Evolutionary conservation across 2,329 filamentous ascomycete species (phyloP), one percentile per base, ranked within the genome.

Genomic region (Monilinia fructigena): DNA sequence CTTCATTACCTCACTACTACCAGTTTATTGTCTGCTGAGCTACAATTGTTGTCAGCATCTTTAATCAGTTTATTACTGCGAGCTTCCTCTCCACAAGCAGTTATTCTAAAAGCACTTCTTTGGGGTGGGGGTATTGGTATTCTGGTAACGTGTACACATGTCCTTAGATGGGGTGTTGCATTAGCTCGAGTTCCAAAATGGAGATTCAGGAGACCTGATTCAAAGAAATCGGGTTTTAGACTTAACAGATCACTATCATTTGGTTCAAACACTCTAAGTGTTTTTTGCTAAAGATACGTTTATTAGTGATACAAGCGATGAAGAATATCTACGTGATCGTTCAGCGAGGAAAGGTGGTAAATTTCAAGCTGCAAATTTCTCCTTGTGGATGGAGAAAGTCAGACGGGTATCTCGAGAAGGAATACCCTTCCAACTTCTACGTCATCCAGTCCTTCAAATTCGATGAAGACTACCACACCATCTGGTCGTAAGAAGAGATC

Each of bases 141-240:
- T 20, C 86, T 97, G 63, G 79, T 94, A 4, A 80, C 86, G 7
- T 96, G 92, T 75, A 86, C 86, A 40, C 83, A 87, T 40, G 85
- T 95, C 16, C 85, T 98, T 47, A 85, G 84, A 72, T 96, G 92
- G 90, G 93, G 91, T 55, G 89, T 98, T 63, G 85, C 89, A 35
- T 80, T 99, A 68, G 93, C 94, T 61, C 85, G 94, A 66, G 91
- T 98, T 23, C 95, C 95, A 2, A 92, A 88, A 72, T 97, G 94
- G 92, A 90, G 93, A 54, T 93, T 98, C 73, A 85, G 87, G 72
- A 86, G 88, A 65, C 79, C 82, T 38, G 68, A 53, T 28, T n/a
- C 54, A 12, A 65, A 53, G 35, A 60, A 42, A 4, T 59, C 26
- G 14, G 47, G 54, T 1, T 53, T 59, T 50, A 35, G 55, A 45